These are phyloP conservation scores for Trichosporon sp. DNA, from an alignment of 1,284 basidiomycete species.

Conservation along the genomic window DNA sequence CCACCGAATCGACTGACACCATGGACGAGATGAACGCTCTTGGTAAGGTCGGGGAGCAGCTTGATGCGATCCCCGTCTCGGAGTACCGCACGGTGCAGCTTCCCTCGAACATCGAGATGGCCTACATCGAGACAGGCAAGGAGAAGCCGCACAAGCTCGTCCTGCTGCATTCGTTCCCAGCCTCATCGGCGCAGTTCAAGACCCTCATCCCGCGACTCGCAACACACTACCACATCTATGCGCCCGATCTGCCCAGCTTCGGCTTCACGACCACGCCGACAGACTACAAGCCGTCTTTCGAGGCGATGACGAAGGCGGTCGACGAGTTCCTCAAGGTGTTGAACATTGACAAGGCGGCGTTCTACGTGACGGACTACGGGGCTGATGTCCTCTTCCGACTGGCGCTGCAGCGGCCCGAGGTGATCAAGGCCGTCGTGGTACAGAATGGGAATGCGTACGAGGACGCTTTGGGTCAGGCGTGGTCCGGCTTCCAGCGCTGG, in stretches of 20 bases:
- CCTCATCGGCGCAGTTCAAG: constrained; percentile 53
- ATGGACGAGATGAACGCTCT: neutral
- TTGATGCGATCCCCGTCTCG: neutral
- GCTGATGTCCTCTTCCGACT: constrained; percentile 49
- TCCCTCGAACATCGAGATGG: constrained; percentile 29
- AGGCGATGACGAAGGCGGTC: constrained; percentile 47
- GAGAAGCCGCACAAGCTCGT: constrained; percentile 46
- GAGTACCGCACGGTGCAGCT: neutral
- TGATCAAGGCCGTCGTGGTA: constrained; percentile 50
- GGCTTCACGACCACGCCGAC: constrained; percentile 52
- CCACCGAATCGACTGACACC: neutral
- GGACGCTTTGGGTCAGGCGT: constrained; percentile 48
- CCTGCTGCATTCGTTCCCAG: constrained; percentile 54
- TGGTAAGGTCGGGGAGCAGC: neutral
- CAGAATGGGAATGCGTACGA: constrained; percentile 55
- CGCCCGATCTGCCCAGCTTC: constrained; percentile 54
- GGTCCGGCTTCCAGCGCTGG: constrained; percentile 42
- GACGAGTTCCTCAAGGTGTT: constrained; percentile 50
- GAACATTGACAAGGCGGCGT: constrained; percentile 45
- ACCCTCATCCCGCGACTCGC: constrained; percentile 52
- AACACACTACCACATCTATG: constrained; percentile 50
- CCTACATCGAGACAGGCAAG: constrained; percentile 50
- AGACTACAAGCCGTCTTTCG: constrained; percentile 50
- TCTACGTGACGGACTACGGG: constrained; percentile 56
- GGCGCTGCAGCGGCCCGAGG: constrained; percentile 49